phyloP scores from a whole-genome alignment of 495 filamentous ascomycete genomes.

The Tuber calosporum region DNA sequence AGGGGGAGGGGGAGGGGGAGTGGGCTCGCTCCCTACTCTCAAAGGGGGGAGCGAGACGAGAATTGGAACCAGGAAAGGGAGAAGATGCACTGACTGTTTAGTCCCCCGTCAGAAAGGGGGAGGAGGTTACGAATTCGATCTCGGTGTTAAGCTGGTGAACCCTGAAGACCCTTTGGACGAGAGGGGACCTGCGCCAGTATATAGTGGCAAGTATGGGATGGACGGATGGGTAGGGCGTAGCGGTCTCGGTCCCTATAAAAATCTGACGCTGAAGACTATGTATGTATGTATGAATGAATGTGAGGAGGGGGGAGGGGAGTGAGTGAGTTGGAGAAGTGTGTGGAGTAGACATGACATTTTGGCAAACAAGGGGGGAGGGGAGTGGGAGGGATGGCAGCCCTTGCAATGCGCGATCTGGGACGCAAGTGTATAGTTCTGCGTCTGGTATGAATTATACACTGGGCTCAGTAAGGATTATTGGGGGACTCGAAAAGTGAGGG shows the following conservation, averaged over 20 bases:
- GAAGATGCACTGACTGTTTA: not conserved
- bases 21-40: not conserved
- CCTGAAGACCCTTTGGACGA: not conserved
- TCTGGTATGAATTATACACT: not conserved
- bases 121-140: constrained; percentile 1
- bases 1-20: not conserved
- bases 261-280: not conserved
- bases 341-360: not conserved
- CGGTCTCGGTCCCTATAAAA: not conserved
- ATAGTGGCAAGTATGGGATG: not conserved
- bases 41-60: not conserved
- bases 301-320: not conserved
- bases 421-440: not conserved
- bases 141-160: not conserved
- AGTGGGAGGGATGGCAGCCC: not conserved
- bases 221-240: not conserved
- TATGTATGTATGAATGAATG: not conserved
- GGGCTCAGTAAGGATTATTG: not conserved
- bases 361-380: not conserved
- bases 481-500: not conserved
- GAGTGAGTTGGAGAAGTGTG: not conserved
- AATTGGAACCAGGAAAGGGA: not conserved
- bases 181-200: not conserved
- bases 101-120: not conserved
- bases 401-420: not conserved